Base-by-base conservation (phyloP, 192 early-diverging fungal genomes). In the Linnemannia exigua region DNA sequence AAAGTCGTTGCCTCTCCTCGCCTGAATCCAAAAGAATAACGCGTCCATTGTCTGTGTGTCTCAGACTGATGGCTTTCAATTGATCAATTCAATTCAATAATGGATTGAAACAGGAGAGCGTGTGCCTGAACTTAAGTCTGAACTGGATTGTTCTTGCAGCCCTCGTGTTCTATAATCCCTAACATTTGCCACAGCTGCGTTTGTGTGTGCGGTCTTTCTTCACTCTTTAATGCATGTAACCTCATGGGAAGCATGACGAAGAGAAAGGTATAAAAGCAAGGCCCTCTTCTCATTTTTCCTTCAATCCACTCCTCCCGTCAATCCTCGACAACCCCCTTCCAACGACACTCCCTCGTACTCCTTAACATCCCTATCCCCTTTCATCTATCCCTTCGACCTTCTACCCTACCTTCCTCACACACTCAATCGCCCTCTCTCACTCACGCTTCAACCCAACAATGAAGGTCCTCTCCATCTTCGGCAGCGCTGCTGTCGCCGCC, bases 381-480 rank as follows among this genome's bases (percentile, higher is more conserved):
- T 38, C 14, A n/a, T n/a, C 16, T 38, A n/a, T 1, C 31, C 58
- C 58, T 63, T 22, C 54, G n/a, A 58, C 54, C 58, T 25, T 61
- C 25, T 5, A n/a, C n/a, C 35, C 46, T 15, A 19, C 15, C 41
- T 16, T 36, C 36, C 36, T 38, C 28, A 0, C 33, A 6, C 33
- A 8, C n/a, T n/a, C n/a, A n/a, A n/a, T n/a, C 38, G 20, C 36
- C n/a, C 22, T 28, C 25, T 14, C n/a, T n/a, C n/a, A n/a, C n/a
- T n/a, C n/a, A n/a, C n/a, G n/a, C 72, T 11, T 33, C 70, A 46
- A 68, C 9, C 47, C 19, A 72, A 82, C 70, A 67, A 84, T 85
- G 82, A 85, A 85, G 69, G 41, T 48, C 69, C 35, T 58, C 33
- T 31, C 77, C 44, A 31, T 85, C 31, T 25, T 79, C 52, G 72